These are phyloP conservation scores for Selenicereus undatus DNA, from an alignment of 148 eudicot genomes.

Conservation along the genomic window DNA sequence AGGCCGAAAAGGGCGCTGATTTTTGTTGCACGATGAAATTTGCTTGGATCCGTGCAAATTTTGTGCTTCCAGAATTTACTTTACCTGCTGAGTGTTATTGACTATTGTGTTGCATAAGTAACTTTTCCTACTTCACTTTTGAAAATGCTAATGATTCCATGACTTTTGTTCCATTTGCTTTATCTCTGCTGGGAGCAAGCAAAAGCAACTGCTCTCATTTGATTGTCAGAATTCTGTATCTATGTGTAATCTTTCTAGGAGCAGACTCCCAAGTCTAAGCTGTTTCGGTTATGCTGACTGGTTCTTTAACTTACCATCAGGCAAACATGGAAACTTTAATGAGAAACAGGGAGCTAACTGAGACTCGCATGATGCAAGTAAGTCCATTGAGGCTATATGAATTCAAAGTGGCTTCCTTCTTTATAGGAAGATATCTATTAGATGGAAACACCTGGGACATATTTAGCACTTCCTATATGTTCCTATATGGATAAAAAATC, in stretches of 20 bases:
- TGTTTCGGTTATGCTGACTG: slow-evolving; percentile 8
- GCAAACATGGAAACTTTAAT: slow-evolving; percentile 89
- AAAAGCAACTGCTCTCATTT: not conserved
- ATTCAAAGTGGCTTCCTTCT: slow-evolving; percentile 2
- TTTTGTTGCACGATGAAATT: not conserved
- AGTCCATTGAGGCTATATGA: slow-evolving; percentile 24
- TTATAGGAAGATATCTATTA: not conserved
- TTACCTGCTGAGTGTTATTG: too few species aligned
- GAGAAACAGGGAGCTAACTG: slow-evolving; percentile 92
- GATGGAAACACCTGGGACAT: not conserved
- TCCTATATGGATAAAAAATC: not conserved
- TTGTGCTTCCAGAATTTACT: not conserved
- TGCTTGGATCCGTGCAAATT: not conserved
- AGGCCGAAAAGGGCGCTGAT: not conserved
- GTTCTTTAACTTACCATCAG: slow-evolving; percentile 37
- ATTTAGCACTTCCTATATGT: not conserved
- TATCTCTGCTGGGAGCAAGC: not conserved
- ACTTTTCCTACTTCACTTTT: not conserved
- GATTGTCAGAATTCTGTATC: not conserved
- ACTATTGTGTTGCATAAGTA: not conserved
- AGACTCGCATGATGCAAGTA: slow-evolving; percentile 99
- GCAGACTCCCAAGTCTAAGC: not conserved
- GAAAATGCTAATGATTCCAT: not conserved
- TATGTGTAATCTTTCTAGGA: slow-evolving; percentile 5
- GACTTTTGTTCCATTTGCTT: not conserved